A percentile compares a stretch with the other conserved stretches of the same genome.
These are phyloP conservation scores for Veloboletus limbatus DNA, from an alignment of 1,284 basidiomycete genomes.

Conservation along the genomic window DNA sequence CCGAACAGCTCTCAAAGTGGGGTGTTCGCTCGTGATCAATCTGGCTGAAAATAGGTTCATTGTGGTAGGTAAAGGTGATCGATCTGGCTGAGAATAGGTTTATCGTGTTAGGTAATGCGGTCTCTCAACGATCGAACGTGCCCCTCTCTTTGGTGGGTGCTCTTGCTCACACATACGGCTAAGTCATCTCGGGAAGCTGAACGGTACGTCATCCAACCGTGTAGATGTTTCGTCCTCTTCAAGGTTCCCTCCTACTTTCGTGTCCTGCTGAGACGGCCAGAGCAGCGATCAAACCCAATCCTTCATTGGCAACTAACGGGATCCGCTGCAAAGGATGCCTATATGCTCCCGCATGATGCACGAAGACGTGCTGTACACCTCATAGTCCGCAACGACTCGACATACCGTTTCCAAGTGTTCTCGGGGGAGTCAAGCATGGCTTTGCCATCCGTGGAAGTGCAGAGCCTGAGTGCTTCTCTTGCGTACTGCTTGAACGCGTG, in stretches of 20 bases:
- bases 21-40: too few relatives aligned
- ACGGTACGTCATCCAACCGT: constrained; percentile 33
- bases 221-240: neutral
- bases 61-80: too few relatives aligned
- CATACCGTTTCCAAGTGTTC: constrained; percentile 23
- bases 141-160: constrained; percentile 21
- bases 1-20: too few relatives aligned
- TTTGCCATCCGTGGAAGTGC: constrained; percentile 22
- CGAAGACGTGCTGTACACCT: constrained; percentile 17
- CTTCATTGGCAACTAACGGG: neutral
- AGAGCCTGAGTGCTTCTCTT: constrained; percentile 5
- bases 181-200: constrained; percentile 46
- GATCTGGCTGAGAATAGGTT: constrained; percentile 42
- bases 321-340: neutral
- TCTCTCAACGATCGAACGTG: too few relatives aligned
- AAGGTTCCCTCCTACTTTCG: neutral
- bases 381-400: constrained; percentile 13
- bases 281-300: neutral
- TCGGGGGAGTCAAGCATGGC: constrained; percentile 26
- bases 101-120: constrained; percentile 38
- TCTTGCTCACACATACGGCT: constrained; percentile 55
- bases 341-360: neutral
- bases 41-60: too few relatives aligned
- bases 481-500: neutral
- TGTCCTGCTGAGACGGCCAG: neutral